Base-by-base conservation (phyloP, 331 rosid genomes). In the Prunus yedoensis region DNA sequence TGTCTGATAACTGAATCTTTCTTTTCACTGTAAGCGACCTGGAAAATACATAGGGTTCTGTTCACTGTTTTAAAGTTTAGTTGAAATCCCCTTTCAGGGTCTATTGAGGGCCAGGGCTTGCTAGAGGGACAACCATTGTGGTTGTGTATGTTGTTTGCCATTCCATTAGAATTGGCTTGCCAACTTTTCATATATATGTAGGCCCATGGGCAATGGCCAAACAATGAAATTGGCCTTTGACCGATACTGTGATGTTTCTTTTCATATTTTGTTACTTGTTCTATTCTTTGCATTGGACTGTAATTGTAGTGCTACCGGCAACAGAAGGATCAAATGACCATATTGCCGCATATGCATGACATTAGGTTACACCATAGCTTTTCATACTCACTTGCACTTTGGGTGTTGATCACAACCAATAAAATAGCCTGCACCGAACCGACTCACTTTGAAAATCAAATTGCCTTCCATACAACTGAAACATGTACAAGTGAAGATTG, bases 341-440 rank as follows among this genome's bases (percentile, higher is more conserved):
- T 9, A 73, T 45, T 10, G 50, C 70, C 16, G 38, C 52, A 57
- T 50, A 76, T 60, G 71, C 41, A 68, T 59, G 83, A 74, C 47
- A 28, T 38, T 15, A 66, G 13, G 13, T 53, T 60, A 21, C 11
- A 23, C 25, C 23, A 57, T 51, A 38, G 62, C 10, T 21, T 77
- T 64, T 45, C 54, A 71, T 62, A 90, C 97, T 95, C 82, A 95
- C 99, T 95, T 95, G 97, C 99, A 95, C 62, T 23, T 82, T 10
- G 99, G 99, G 84, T 95, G 97, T 79, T 88, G 88, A 83, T 92
- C 93, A 82, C 99, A 95, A 5, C 96, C 98, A 64, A 95, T 87
- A 80, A 95, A 21, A 95, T 92, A 95, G 71, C 99, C 99, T 45
- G 94, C 81, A 45, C 97, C 97, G 21, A 78, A 88, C 82, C 98